A percentile compares a stretch with the other conserved stretches of the same genome.
Evolutionary conservation across 176 grass and related monocot genomes (phyloP).

Genomic region (Melocanna baccifera): DNA sequence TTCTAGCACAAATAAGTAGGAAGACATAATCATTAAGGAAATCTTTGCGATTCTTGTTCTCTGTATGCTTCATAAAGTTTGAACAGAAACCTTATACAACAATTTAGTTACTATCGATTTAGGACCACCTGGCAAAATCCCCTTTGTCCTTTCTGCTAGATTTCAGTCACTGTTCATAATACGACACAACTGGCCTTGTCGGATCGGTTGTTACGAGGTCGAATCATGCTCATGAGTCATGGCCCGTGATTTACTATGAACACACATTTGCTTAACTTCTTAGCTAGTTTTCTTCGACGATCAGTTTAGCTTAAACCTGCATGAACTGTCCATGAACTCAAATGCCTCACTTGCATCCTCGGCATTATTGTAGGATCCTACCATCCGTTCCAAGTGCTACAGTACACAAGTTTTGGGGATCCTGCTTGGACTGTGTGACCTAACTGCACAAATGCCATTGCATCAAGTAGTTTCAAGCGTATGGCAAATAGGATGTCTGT

Average conservation of each 20-base stretch:
- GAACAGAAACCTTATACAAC: not conserved
- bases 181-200: conserved; percentile 38
- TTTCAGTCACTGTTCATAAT: conserved; percentile 30
- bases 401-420: conserved; percentile 1
- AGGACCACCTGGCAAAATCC: conserved; percentile 32
- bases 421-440: not conserved
- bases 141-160: conserved; percentile 20
- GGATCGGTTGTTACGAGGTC: conserved; percentile 26
- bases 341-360: not conserved
- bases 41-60: conserved; percentile 17
- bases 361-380: conserved; percentile 17
- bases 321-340: not conserved
- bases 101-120: conserved; percentile 11
- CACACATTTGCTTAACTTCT: not conserved
- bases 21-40: not conserved
- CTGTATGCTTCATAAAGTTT: not conserved
- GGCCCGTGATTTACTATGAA: not conserved
- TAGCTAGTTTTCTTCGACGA: not conserved
- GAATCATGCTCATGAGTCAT: not conserved
- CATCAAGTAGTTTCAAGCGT: conserved; percentile 19
- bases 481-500: conserved; percentile 13
- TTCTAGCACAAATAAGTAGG: not conserved
- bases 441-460: conserved; percentile 16
- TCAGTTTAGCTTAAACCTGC: conserved; percentile 14
- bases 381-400: conserved; percentile 36